Conservation (phyloP, 2,329 filamentous ascomycete genomes). For the Beauveria bassiana region DNA sequence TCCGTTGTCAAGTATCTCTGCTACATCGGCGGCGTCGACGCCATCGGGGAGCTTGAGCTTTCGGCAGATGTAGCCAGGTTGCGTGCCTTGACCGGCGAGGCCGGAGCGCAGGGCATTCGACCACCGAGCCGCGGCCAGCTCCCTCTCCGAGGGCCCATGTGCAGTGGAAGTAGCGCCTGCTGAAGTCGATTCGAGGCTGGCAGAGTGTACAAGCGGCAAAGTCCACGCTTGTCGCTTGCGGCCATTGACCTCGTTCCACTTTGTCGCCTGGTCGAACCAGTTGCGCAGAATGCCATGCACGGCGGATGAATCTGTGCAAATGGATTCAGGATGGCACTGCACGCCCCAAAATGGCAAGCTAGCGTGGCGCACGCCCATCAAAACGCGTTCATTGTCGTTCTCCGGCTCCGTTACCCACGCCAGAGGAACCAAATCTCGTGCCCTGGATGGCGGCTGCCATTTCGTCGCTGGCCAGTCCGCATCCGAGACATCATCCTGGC, state of each 20-base stretch:
- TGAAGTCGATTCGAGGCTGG: constrained; percentile 18
- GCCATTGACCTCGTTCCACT: constrained; percentile 44
- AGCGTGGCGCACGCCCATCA: constrained; percentile 71
- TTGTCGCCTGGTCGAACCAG: constrained; percentile 63
- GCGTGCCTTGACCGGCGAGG: constrained; percentile 23
- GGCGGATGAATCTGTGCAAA: constrained; percentile 62
- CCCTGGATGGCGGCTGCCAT: constrained; percentile 30
- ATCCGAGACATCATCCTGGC: constrained; percentile 33
- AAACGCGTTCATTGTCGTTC: constrained; percentile 39
- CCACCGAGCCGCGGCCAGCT: constrained; percentile 17
- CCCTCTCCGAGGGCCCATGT: constrained; percentile 15
- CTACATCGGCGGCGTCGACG: constrained; percentile 45
- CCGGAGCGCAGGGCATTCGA: constrained; percentile 16
- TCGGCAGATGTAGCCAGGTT: constrained; percentile 30
- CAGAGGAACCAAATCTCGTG: constrained; percentile 44
- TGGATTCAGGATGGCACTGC: constrained; percentile 86
- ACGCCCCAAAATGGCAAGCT: constrained; percentile 73
- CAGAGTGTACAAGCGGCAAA: constrained; percentile 11
- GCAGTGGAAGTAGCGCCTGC: background rate
- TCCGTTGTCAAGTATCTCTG: constrained; percentile 38
- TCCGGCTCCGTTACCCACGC: constrained; percentile 52
- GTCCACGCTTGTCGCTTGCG: constrained; percentile 11
- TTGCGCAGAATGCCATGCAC: constrained; percentile 59
- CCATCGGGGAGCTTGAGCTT: constrained; percentile 37
- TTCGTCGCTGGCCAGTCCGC: constrained; percentile 29